Evolutionary conservation across 257 asterid genomes (phyloP).

Genomic region (Capsicum chinense): DNA sequence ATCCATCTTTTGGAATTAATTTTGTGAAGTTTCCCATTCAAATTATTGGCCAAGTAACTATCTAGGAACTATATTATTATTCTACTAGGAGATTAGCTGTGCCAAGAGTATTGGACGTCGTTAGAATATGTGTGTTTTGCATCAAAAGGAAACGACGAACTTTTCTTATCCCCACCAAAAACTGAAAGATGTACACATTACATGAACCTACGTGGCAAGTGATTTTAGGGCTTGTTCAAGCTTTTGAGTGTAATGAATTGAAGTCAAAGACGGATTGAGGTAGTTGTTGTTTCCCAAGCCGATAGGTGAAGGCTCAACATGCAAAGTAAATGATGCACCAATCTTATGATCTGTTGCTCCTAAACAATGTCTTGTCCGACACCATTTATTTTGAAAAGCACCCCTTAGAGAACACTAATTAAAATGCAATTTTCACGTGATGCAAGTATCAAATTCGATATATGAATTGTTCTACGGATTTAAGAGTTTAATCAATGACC

Average conservation of each 20-base stretch:
- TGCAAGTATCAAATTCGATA: no score
- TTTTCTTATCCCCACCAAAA: neutral
- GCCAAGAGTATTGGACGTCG: neutral
- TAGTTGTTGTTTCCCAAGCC: neutral
- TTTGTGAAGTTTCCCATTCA: neutral
- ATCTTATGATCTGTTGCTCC: neutral
- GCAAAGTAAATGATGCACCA: neutral
- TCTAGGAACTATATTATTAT: neutral
- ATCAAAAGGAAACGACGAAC: neutral
- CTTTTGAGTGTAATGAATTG: neutral
- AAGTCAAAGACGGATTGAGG: neutral
- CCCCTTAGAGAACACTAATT: neutral
- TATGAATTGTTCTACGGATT: no score
- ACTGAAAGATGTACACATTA: neutral
- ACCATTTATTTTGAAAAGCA: neutral
- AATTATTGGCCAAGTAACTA: neutral
- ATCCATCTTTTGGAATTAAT: conserved; percentile 4
- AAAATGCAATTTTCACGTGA: neutral
- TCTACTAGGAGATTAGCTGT: neutral
- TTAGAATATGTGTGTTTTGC: neutral
- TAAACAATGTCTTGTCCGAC: neutral
- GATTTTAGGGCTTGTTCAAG: neutral
- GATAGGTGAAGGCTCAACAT: neutral
- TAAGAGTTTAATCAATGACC: no score
- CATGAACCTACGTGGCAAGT: neutral